Base-by-base conservation (phyloP, 306 rosid species). In the Vicia villosa region DNA sequence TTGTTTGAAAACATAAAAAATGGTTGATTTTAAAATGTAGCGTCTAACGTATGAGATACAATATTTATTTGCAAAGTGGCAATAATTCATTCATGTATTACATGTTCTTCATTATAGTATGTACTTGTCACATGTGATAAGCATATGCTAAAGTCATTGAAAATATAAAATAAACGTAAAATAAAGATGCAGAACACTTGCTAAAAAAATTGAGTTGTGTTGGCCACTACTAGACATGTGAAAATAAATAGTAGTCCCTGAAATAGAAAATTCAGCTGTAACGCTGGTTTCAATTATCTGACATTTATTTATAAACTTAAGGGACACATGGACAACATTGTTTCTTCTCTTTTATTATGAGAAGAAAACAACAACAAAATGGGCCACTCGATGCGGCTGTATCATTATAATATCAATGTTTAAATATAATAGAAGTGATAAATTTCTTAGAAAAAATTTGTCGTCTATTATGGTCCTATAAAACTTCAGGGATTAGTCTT, bases 171-270 rank as follows among this genome's bases (percentile, higher is more conserved):
- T 40, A 21, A 21, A 5, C 34, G 6, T 63, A 20, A 20, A 40
- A 63, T 59, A 34, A 16, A 60, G 7, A 60, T 36, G 26, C 28
- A 60, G 10, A 17, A 3, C 46, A 64, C 55, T 21, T 20, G 50
- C 8, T 17, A 21, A 41, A 21, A 21, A 52, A 14, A 3, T n/a
- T 10, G 26, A 8, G 26, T 9, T 8, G 15, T 41, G 20, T 2
- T 41, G 52, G 37, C 37, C 68, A 63, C 15, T 10, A 43, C 56
- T n/a, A 8, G 24, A 10, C 69, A 64, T 24, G 41, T 65, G 55
- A 21, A 26, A 24, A 64, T 42, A 20, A 20, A 10, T 6, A 37
- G 10, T 10, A 21, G 1, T 4, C 4, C 24, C 8, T n/a, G 1
- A 20, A 38, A 19, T 17, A 26, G 32, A 37, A 20, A 19, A 16